Percentiles rank a stretch among this genome's conserved stretches.
Conservation (phyloP, 225 moss, liverwort and hornwort species). For the Takakia lepidozioides region DNA sequence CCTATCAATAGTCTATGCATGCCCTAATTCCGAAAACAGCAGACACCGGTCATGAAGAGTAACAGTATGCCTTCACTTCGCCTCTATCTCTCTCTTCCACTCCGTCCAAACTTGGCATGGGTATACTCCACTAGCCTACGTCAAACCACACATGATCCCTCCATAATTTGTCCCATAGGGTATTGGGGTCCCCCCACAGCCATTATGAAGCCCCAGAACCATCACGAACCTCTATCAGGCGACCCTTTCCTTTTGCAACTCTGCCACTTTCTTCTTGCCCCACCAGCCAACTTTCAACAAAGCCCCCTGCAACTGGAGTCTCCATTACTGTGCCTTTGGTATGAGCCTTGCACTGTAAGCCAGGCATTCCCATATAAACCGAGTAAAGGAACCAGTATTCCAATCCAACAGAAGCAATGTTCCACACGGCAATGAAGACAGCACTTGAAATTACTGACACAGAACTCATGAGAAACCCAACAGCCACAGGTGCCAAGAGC, state of each 20-base stretch:
- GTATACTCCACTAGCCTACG: no score
- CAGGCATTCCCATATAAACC: slow-evolving; percentile 62
- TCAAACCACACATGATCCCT: no score
- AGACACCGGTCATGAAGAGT: no score
- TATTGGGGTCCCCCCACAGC: no score
- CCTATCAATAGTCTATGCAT: no score
- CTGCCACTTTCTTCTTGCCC: slow-evolving; percentile 18
- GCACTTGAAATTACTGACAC: slow-evolving; percentile 66
- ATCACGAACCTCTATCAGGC: slow-evolving; percentile 10
- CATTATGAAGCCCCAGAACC: no score
- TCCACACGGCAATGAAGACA: slow-evolving; percentile 65
- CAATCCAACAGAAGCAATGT: slow-evolving; percentile 56
- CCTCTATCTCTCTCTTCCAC: no score
- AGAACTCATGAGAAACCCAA: slow-evolving; percentile 76
- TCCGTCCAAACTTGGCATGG: no score
- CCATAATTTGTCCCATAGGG: no score
- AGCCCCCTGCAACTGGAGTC: slow-evolving; percentile 1
- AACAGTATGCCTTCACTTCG: no score
- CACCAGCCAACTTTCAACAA: no score
- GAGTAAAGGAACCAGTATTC: slow-evolving; percentile 74
- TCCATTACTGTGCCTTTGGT: not conserved
- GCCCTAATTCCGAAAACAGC: no score
- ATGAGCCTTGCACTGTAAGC: slow-evolving; percentile 31
- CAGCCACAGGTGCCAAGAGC: slow-evolving; percentile 75
- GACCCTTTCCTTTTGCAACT: slow-evolving; percentile 9